Evolutionary conservation across 148 eudicot species (phyloP).

Genomic region (Limonium bicolor): DNA sequence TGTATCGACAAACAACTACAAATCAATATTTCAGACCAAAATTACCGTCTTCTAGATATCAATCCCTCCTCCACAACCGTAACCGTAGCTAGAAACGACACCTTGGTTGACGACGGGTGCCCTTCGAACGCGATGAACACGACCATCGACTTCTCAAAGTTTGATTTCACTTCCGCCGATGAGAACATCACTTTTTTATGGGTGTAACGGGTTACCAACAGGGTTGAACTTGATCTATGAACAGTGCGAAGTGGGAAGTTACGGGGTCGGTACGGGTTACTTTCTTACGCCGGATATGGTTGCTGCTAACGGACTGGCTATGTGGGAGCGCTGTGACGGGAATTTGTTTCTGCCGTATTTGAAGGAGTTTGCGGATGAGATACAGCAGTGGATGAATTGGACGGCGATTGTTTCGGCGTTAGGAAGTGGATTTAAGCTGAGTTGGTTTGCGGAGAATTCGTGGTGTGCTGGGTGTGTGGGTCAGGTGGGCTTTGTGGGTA

Average conservation of each 20-base stretch:
- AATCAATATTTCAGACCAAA: not conserved
- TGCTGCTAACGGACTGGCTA: not conserved
- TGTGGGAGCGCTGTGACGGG: not conserved
- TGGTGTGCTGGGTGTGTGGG: not conserved
- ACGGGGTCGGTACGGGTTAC: not conserved
- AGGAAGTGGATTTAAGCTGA: not conserved
- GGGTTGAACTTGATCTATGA: not conserved
- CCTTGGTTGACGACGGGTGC: not conserved
- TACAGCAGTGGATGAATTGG: not conserved
- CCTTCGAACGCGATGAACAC: not conserved
- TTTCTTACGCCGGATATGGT: not conserved
- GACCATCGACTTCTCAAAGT: not conserved
- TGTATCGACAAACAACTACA: not conserved
- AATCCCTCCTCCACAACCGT: not conserved
- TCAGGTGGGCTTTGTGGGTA: constrained; percentile 6
- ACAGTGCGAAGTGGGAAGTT: not conserved
- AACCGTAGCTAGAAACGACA: not conserved
- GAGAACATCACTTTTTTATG: constrained; percentile 3
- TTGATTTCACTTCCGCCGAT: constrained; percentile 1
- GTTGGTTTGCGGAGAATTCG: not conserved
- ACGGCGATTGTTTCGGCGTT: not conserved
- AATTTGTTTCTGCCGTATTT: not conserved
- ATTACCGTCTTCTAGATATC: constrained; percentile 1
- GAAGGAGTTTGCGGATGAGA: not conserved
- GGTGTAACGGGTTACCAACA: too few species aligned